Conservation (phyloP, 169 alveolate species). For the Eimeria necatrix region DNA sequence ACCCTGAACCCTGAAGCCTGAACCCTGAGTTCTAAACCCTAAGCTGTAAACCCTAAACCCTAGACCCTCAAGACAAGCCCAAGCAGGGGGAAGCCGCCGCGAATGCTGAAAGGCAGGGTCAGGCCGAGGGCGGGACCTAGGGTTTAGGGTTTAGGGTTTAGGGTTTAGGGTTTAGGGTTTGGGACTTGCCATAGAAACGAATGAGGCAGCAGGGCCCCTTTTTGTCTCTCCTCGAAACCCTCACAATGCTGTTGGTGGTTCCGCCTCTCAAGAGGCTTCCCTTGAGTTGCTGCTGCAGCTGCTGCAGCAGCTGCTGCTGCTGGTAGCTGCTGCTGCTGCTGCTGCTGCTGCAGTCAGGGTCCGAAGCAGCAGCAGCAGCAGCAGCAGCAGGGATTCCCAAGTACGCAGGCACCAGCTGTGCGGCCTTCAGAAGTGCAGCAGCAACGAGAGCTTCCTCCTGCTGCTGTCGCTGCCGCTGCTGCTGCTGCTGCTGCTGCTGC, state of each 20-base stretch:
- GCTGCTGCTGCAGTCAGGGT: conserved; percentile 37
- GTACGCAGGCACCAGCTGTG: background rate
- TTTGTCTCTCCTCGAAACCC: background rate
- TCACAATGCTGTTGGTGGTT: background rate
- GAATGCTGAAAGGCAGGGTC: conserved; percentile 4
- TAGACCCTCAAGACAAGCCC: background rate
- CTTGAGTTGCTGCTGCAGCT: conserved; percentile 22
- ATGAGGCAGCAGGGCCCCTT: conserved; percentile 12
- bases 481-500: background rate
- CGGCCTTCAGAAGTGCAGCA: conserved; percentile 43
- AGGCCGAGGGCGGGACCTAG: too few species aligned
- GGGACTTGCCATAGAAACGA: conserved; percentile 5
- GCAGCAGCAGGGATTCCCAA: background rate
- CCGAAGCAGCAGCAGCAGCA: conserved; percentile 13
- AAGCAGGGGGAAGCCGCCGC: background rate
- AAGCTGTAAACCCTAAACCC: conserved; percentile 19
- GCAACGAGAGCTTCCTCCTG: conserved; percentile 19
- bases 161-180: conserved; percentile 6
- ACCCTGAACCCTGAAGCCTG: background rate
- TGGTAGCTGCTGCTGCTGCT: conserved; percentile 5
- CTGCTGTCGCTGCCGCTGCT: conserved; percentile 7
- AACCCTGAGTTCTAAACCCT: background rate
- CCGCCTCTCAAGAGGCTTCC: conserved; percentile 4
- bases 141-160: background rate
- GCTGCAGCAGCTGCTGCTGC: conserved; percentile 17